Conservation (phyloP, 129 eudicot genomes). For the Flaveria trinervia region DNA sequence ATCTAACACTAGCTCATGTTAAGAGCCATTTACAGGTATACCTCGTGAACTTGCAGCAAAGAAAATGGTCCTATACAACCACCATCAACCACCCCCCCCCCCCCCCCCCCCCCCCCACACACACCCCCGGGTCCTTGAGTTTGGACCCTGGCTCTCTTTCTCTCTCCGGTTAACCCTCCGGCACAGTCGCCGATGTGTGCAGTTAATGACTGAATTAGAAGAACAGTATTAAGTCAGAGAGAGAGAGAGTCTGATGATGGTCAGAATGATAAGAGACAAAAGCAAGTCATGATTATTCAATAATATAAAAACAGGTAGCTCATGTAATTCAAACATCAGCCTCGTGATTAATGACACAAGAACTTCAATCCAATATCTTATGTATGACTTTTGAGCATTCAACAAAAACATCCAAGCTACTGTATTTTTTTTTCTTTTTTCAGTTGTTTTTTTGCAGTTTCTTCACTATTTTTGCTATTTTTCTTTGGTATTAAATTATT, state of each 20-base stretch:
- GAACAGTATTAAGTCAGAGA: constrained; percentile 41
- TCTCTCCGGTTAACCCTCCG: constrained; percentile 71
- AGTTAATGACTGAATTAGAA: constrained; percentile 63
- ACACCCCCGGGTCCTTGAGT: neutral
- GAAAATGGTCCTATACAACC: neutral
- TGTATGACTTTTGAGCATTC: constrained; percentile 33
- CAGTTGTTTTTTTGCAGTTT: neutral
- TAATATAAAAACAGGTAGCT: constrained; percentile 40
- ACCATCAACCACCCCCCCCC: neutral
- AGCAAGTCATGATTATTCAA: constrained; percentile 78
- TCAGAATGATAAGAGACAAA: constrained; percentile 55
- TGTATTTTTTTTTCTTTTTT: neutral
- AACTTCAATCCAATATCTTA: constrained; percentile 34
- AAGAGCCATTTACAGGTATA: constrained; percentile 64
- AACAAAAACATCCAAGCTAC: neutral
- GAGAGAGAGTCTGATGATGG: constrained; percentile 29
- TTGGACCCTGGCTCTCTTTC: constrained; percentile 26
- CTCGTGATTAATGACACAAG: constrained; percentile 74
- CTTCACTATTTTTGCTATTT: constrained; percentile 8
- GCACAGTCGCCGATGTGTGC: constrained; percentile 89
- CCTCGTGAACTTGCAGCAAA: constrained; percentile 13
- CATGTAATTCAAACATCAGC: constrained; percentile 63
- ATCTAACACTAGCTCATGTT: constrained; percentile 93
- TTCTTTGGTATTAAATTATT: constrained; percentile 1
- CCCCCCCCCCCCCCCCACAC: too few species aligned